Conservation (phyloP, 352 stramenopile species). For the Phytophthora ramorum region DNA sequence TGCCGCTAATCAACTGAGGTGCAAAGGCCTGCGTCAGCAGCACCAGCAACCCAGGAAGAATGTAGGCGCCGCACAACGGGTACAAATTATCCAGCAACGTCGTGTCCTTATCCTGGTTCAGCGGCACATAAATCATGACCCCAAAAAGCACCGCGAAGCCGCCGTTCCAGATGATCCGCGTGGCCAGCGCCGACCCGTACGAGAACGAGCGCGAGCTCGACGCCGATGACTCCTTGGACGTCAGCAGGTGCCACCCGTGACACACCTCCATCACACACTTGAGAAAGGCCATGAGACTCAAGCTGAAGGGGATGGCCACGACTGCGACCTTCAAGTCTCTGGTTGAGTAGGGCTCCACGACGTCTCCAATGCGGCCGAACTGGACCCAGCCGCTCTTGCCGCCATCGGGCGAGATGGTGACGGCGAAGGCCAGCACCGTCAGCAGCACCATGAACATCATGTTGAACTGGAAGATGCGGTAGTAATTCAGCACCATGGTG, state of each 20-base stretch:
- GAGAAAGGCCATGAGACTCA: constrained; percentile 55
- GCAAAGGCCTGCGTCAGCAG: constrained; percentile 60
- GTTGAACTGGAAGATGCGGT: constrained; percentile 88
- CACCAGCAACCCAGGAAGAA: constrained; percentile 58
- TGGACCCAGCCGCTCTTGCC: constrained; percentile 63
- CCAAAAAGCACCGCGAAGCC: constrained; percentile 65
- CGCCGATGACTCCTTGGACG: constrained; percentile 51
- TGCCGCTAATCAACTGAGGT: constrained; percentile 56
- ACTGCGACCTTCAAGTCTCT: constrained; percentile 64
- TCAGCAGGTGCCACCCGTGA: constrained; percentile 72
- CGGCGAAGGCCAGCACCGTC: constrained; percentile 58
- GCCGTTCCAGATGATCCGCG: constrained; percentile 68
- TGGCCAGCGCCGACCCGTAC: constrained; percentile 58
- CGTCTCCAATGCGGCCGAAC: constrained; percentile 59
- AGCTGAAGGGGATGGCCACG: constrained; percentile 56
- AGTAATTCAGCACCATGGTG: constrained; percentile 80
- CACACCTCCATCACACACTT: constrained; percentile 74
- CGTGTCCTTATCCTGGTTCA: constrained; percentile 57
- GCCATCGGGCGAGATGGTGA: constrained; percentile 64
- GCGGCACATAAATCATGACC: constrained; percentile 67
- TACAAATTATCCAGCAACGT: constrained; percentile 53
- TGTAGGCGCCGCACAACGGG: constrained; percentile 48
- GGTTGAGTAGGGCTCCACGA: constrained; percentile 59
- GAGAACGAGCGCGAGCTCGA: constrained; percentile 66
- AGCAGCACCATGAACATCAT: constrained; percentile 73